Evolutionary conservation across 768 basidiomycete genomes (phyloP).

Genomic region (Naganishia kalamii): DNA sequence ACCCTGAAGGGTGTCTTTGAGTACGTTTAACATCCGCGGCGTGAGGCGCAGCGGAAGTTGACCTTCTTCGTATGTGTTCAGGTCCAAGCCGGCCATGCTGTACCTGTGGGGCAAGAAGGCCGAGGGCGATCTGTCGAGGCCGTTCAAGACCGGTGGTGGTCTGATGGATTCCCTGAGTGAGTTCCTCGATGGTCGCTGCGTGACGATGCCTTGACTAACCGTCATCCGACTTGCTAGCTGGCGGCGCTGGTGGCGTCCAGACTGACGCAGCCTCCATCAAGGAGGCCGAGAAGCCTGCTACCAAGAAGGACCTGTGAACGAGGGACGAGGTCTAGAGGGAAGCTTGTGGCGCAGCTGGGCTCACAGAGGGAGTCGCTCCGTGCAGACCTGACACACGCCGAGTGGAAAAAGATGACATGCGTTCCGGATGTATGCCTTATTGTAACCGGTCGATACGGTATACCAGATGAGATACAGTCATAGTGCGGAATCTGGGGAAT

Average conservation of each 20-base stretch:
- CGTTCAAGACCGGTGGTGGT: slow-evolving; percentile 68
- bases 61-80: neutral
- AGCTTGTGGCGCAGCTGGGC: too few relatives aligned
- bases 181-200: slow-evolving; percentile 50
- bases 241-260: slow-evolving; percentile 57
- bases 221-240: slow-evolving; percentile 19
- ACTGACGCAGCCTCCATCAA: slow-evolving; percentile 81
- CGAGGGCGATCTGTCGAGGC: slow-evolving; percentile 79
- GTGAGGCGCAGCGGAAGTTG: neutral
- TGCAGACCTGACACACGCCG: too few relatives aligned
- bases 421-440: too few relatives aligned
- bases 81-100: slow-evolving; percentile 53
- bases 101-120: slow-evolving; percentile 72
- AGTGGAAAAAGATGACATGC: neutral
- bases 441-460: too few relatives aligned
- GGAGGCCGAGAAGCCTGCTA: slow-evolving; percentile 77
- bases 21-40: slow-evolving; percentile 52
- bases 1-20: slow-evolving; percentile 86
- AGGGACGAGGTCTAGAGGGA: neutral
- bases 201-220: slow-evolving; percentile 31
- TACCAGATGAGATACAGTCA: too few relatives aligned
- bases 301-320: slow-evolving; percentile 69
- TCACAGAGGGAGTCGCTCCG: too few relatives aligned
- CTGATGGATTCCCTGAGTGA: slow-evolving; percentile 47
- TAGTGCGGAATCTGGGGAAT: too few relatives aligned